Evolutionary conservation across 2,329 filamentous ascomycete species (phyloP), one percentile per base, ranked within the genome.

Genomic region (Colletotrichum sp.): DNA sequence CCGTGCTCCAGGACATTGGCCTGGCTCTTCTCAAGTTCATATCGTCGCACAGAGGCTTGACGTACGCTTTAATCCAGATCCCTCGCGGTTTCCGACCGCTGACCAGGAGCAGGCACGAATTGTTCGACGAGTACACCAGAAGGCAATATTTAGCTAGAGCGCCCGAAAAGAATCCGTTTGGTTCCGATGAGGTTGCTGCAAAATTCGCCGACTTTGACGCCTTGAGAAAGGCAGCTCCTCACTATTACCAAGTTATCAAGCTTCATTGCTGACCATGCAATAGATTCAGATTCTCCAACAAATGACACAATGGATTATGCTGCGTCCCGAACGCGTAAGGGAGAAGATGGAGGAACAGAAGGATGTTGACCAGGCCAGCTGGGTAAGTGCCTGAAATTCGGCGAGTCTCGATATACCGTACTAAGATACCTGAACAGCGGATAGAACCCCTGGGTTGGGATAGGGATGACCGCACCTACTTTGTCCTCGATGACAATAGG

Each of bases 51-150:
- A 94, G 96, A 78, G 96, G 96, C 78, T 88, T 99, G 64, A 98
- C 94, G 96, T 98, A 91, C 79, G 95, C 7, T 13, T 32, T 6
- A 22, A 30, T 29, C 6, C 55, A 29, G 34, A 64, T 66, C 34
- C 36, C 36, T 25, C 55, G 19, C n/a, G 30, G 78, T 34, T 44
- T 44, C 9, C 52, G 55, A 34, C 52, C 57, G 19, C 59, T 70
- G 32, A 75, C n/a, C 27, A 5, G 15, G 25, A 16, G 13, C n/a
- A 77, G 96, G 2, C 91, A 89, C 69, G 96, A 98, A 5, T 93
- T 97, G 65, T 98, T 99, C 80, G 96, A 99, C 82, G 96, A 98
- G 82, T 98, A 98, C 83, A 94, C 96, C 39, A 93, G 96, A 80
- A 94, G 96, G 76, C 96, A 98, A 84, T 99, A 96, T 83, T 86